Base-by-base conservation (phyloP, 2,329 filamentous ascomycete genomes). In the Paraphaeosphaeria minitans region DNA sequence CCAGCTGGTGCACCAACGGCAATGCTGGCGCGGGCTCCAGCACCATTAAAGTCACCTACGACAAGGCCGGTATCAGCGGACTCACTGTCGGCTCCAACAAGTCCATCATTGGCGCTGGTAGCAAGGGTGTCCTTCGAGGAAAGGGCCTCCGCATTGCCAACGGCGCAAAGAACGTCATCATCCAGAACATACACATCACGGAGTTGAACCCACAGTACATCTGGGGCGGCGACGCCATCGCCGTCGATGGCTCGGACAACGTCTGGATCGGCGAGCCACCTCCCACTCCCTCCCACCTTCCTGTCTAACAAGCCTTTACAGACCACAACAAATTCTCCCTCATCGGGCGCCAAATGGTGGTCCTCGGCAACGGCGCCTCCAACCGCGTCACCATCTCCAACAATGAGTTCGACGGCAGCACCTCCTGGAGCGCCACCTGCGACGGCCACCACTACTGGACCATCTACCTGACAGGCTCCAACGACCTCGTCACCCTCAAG, bases 1-100 rank as follows among this genome's bases (percentile, higher is more conserved):
- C 80, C 68, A 86, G 84, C 82, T 88, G 86, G 74, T 73, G 69
- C 53, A 77, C 71, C 56, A 87, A 87, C 77, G 85, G 88, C 72
- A 78, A 88, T 74, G 77, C 83, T 54, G 77, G 78, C 37, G 82
- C 84, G 1, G 79, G 82, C 33, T 79, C 77, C 48, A 79, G 78
- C 43, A 76, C 76, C 8, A 81, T 75, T 57, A 66, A 55, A 43
- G 69, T 70, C n/a, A 70, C 63, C 77, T 80, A 80, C 60, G 82
- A 86, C 75, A 85, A 69, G n/a, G 73, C 71, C 1, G 68, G 67
- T 33, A 53, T 63, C 14, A 53, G 56, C 3, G 57, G 62, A 8
- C 75, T 77, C 62, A 66, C 67, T 8, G 73, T 80, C 5, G 69
- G 60, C 2, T 75, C 72, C 39, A 73, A 80, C 63, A 81, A 81